These are phyloP conservation scores for Pythium pyrilobum DNA, from an alignment of 352 stramenopile genomes.

Conservation along the genomic window DNA sequence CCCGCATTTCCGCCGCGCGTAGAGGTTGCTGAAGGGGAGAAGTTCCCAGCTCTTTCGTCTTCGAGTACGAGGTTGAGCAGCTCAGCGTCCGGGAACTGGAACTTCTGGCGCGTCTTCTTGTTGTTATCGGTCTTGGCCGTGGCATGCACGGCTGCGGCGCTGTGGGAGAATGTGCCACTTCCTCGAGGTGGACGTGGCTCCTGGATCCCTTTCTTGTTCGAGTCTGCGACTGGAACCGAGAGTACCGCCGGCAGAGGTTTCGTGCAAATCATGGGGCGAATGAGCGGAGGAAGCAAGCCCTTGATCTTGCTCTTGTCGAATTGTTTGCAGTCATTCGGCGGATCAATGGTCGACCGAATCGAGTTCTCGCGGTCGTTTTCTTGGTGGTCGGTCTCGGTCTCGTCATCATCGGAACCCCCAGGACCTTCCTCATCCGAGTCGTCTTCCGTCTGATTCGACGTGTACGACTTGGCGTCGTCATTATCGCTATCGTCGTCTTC, in stretches of 20 bases:
- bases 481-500: constrained; percentile 9
- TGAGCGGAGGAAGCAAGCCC: background rate
- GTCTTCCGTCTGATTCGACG: constrained; percentile 55
- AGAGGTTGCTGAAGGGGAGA: background rate
- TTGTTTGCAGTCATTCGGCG: background rate
- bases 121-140: constrained; percentile 1
- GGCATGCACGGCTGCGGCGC: background rate
- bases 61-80: constrained; percentile 24
- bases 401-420: background rate
- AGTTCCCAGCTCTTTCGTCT: background rate
- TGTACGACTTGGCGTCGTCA: constrained; percentile 15
- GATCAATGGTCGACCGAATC: background rate
- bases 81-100: constrained; percentile 54
- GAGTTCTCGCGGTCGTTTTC: constrained; percentile 13
- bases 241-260: constrained; percentile 16
- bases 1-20: background rate
- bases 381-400: constrained; percentile 7
- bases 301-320: background rate
- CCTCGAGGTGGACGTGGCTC: constrained; percentile 39
- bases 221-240: constrained; percentile 25
- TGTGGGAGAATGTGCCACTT: constrained; percentile 5
- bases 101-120: constrained; percentile 38
- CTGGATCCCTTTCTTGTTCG: constrained; percentile 29
- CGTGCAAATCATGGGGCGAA: background rate
- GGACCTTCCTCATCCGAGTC: constrained; percentile 12